A percentile compares a stretch with the other conserved stretches of the same genome.
Conservation (phyloP, 192 early-diverging fungal species). For the Dimargaris verticillata region DNA sequence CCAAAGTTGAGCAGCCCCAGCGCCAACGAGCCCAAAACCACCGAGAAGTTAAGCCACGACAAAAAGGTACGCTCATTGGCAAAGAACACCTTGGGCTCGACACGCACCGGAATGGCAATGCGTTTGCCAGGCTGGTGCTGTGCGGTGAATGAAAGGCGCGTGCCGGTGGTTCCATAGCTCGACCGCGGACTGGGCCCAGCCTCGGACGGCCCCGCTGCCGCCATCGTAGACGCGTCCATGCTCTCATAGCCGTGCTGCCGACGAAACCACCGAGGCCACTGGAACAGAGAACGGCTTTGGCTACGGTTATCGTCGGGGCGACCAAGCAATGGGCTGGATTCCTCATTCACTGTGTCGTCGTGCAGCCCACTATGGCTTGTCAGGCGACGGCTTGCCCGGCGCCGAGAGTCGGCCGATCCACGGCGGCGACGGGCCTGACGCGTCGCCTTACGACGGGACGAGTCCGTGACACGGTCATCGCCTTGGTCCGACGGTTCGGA, state of each 20-base stretch:
- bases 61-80: conserved; percentile 89
- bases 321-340: not conserved
- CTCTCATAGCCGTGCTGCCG: not conserved
- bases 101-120: conserved; percentile 53
- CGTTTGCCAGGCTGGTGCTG: conserved; percentile 32
- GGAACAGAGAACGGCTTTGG: not conserved
- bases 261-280: conserved; percentile 8
- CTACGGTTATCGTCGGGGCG: not conserved
- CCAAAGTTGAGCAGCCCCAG: conserved; percentile 73
- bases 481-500: not conserved
- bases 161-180: not conserved
- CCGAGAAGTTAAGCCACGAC: conserved; percentile 75
- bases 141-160: not conserved
- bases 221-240: not conserved
- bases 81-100: conserved; percentile 90
- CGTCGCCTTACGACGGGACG: not conserved
- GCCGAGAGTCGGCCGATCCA: not conserved
- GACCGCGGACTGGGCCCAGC: not conserved
- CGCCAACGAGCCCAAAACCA: conserved; percentile 57
- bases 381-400: too few relatives aligned
- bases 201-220: conserved; percentile 15
- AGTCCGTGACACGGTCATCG: not conserved
- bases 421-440: not conserved
- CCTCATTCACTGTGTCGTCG: not conserved
- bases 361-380: not conserved